Evolutionary conservation across 129 eudicot species (phyloP).

Genomic region (Tagetes erecta): DNA sequence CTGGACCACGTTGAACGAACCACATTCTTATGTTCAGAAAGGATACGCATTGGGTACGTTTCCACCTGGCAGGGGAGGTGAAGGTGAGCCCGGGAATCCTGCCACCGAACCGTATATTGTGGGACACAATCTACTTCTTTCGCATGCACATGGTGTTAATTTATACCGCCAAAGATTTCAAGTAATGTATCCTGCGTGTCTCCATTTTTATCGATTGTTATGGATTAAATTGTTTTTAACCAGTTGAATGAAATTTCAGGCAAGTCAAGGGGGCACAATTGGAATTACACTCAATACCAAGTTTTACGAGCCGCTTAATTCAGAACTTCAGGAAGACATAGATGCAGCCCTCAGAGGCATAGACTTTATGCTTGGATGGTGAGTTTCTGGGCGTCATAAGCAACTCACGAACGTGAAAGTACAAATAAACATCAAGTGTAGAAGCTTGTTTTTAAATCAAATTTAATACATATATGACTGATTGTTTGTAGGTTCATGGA

Average conservation of each 20-base stretch:
- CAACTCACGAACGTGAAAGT: not conserved
- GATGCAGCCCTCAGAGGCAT: conserved; percentile 35
- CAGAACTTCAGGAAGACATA: conserved; percentile 20
- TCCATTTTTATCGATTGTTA: not conserved
- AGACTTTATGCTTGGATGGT: conserved; percentile 47
- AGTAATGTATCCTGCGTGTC: conserved; percentile 3
- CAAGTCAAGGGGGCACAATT: conserved; percentile 31
- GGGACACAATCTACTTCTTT: conserved; percentile 31
- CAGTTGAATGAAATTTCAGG: conserved; percentile 8
- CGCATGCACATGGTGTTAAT: conserved; percentile 23
- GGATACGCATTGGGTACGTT: conserved; percentile 29
- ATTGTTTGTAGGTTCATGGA: conserved; percentile 35
- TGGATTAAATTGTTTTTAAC: not conserved
- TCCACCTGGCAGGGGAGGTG: conserved; percentile 31
- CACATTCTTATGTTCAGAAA: conserved; percentile 18
- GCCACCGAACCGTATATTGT: conserved; percentile 33
- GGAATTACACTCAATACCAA: conserved; percentile 26
- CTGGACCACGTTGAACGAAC: conserved; percentile 38
- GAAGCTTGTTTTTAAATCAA: not conserved
- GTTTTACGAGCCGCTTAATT: conserved; percentile 27
- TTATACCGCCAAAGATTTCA: conserved; percentile 28
- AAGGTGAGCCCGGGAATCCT: conserved; percentile 26
- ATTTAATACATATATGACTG: not conserved
- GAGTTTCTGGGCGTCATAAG: not conserved
- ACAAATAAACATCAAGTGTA: not conserved